Base-by-base conservation (phyloP, 2,329 filamentous ascomycete species). In the Pestalotiopsis sp. region DNA sequence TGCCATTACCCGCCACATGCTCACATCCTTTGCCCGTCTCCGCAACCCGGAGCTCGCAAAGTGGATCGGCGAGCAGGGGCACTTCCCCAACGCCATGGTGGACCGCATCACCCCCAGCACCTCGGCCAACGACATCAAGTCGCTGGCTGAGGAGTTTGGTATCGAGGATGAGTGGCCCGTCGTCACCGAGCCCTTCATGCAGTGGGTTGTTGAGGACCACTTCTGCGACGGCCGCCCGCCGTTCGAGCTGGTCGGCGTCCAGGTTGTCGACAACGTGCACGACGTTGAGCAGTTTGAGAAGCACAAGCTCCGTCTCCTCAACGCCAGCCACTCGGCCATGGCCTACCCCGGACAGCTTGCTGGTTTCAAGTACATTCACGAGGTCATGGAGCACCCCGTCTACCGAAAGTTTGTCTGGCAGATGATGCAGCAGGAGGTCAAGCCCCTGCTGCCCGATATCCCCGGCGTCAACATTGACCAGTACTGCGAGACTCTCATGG, bases 381-480 rank as follows among this genome's bases (percentile, higher is more conserved):
- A 86, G 74, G 84, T 85, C 59, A 83, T 86, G 78, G 78, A 81
- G 75, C 72, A 86, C 78, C 81, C 82, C 1, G 59, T 81, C 13
- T 84, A 82, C 78, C 74, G 76, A 78, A 79, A 81, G 70, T 84
- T 84, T 69, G 75, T 86, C 58, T 83, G 80, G 80, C 81, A 85
- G 75, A 85, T 86, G 83, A 86, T 86, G 84, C 83, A 86, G 69
- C 72, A 84, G 52, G 84, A 86, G 75, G 84, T 86, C 67, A 85
- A 85, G 78, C 84, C 84, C 0, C 77, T 84, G 17, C 77, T 86
- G 44, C 84, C 84, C 24, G 79, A 79, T 7, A 86, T 86, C 48
- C 78, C 79, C 0, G 84, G 83, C 48, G 83, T 86, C 68, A 75
- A 84, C 71, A 82, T 86, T 64, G 83, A 86, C 70, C 71, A 83